Evolutionary conservation across 192 early-diverging fungal genomes (phyloP).

Genomic region (Coemansia erecta): DNA sequence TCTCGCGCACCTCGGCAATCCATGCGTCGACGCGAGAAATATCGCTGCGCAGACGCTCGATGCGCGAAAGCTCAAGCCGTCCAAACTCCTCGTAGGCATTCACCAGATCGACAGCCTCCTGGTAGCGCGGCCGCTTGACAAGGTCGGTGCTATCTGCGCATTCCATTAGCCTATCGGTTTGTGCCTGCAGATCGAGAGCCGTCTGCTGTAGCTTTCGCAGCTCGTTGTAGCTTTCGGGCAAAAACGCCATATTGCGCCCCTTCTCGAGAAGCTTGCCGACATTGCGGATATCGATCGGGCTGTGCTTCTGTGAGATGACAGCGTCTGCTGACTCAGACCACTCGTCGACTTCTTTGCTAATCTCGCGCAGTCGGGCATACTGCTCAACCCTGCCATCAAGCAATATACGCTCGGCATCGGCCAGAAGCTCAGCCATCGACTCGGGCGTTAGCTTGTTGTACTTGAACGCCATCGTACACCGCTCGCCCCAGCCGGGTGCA

Average conservation of each 20-base stretch:
- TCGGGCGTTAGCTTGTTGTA: conserved; percentile 8
- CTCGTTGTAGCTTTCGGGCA: conserved; percentile 18
- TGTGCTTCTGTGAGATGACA: conserved; percentile 9
- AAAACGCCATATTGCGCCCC: conserved; percentile 30
- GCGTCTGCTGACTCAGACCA: conserved; percentile 17
- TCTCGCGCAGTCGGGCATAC: conserved; percentile 6
- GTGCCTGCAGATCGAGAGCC: conserved; percentile 35
- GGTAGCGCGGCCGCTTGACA: conserved; percentile 32
- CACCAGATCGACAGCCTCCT: conserved; percentile 15
- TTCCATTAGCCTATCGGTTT: conserved; percentile 23
- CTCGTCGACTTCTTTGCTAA: conserved; percentile 1
- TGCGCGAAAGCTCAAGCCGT: conserved; percentile 28
- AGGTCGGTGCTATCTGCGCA: conserved; percentile 19
- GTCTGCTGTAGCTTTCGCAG: conserved; percentile 28
- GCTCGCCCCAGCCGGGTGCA: background rate
- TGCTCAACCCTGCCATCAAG: conserved; percentile 9
- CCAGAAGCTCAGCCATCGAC: conserved; percentile 6
- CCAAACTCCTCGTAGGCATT: conserved; percentile 20
- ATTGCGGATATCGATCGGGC: conserved; percentile 17
- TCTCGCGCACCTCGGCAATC: conserved; percentile 8
- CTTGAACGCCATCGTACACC: background rate
- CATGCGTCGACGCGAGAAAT: conserved; percentile 20
- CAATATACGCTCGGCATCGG: conserved; percentile 11
- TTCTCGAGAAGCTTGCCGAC: conserved; percentile 38
- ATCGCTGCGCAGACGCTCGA: conserved; percentile 12